Evolutionary conservation across 1,139 yeast genomes (phyloP).

Genomic region (Suzukiozyma palmioleophila): DNA sequence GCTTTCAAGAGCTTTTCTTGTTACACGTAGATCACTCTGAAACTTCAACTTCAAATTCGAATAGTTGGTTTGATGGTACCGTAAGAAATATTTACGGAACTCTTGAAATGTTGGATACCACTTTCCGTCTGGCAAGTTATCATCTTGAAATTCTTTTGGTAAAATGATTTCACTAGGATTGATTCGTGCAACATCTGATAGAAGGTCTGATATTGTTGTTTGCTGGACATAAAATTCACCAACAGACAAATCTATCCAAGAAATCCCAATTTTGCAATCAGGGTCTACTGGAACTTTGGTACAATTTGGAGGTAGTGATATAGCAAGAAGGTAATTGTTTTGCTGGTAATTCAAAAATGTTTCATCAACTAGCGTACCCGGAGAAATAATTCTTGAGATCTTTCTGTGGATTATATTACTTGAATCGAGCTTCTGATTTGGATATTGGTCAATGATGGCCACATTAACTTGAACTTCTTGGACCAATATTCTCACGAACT

Average conservation of each 20-base stretch:
- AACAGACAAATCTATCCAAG: conserved; percentile 88
- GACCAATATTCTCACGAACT: conserved; percentile 70
- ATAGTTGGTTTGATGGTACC: conserved; percentile 42
- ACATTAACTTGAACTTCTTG: conserved; percentile 66
- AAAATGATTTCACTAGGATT: conserved; percentile 64
- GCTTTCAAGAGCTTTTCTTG: conserved; percentile 53
- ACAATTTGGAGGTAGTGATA: conserved; percentile 53
- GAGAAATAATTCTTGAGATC: conserved; percentile 77
- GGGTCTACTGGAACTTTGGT: conserved; percentile 41
- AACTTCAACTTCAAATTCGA: conserved; percentile 31
- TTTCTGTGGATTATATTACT: conserved; percentile 54
- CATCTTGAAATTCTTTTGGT: conserved; percentile 30
- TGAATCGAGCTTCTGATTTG: conserved; percentile 17
- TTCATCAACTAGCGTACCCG: conserved; percentile 91
- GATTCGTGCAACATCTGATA: conserved; percentile 60
- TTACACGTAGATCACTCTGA: conserved; percentile 47
- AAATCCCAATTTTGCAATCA: conserved; percentile 57
- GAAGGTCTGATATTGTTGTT: conserved; percentile 50
- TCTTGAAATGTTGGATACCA: conserved; percentile 63
- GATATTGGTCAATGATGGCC: conserved; percentile 73
- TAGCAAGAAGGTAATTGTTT: conserved; percentile 66
- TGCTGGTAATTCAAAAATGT: conserved; percentile 68
- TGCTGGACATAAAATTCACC: conserved; percentile 73
- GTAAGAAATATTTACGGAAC: conserved; percentile 55
- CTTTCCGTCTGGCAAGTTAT: conserved; percentile 35